These are phyloP conservation scores for Tagetes patula DNA, from an alignment of 129 eudicot genomes.

Conservation along the genomic window DNA sequence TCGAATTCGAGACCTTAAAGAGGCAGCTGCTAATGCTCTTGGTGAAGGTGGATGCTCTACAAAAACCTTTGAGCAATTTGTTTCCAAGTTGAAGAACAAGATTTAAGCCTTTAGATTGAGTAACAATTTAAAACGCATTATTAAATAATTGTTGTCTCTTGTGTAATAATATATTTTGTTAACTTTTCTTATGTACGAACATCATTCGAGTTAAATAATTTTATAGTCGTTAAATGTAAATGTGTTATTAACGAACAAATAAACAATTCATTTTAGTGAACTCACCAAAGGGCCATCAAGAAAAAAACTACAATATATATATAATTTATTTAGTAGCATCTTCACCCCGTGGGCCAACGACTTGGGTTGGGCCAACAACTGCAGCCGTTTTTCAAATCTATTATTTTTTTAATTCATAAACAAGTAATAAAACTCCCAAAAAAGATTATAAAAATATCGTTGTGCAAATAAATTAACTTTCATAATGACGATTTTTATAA, in stretches of 20 bases:
- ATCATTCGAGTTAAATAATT: not conserved
- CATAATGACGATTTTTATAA: no score
- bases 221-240: not conserved
- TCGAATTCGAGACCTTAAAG: slow-evolving; percentile 43
- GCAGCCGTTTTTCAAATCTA: no score
- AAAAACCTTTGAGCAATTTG: slow-evolving; percentile 37
- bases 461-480: no score
- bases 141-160: not conserved
- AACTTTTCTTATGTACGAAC: not conserved
- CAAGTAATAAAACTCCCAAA: no score
- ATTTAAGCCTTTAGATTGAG: slow-evolving; percentile 13
- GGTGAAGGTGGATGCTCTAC: slow-evolving; percentile 50
- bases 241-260: not conserved
- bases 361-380: no score
- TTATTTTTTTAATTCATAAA: no score
- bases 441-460: no score
- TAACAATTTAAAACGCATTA: not conserved
- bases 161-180: slow-evolving; percentile 19
- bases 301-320: no score
- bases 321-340: no score
- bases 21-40: slow-evolving; percentile 38
- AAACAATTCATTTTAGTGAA: not conserved
- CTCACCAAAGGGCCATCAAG: not conserved
- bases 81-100: slow-evolving; percentile 40
- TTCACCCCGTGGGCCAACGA: no score